Evolutionary conservation across 345 rosid species (phyloP), one percentile per base, ranked within the genome.

Genomic region (Camelina hispida): DNA sequence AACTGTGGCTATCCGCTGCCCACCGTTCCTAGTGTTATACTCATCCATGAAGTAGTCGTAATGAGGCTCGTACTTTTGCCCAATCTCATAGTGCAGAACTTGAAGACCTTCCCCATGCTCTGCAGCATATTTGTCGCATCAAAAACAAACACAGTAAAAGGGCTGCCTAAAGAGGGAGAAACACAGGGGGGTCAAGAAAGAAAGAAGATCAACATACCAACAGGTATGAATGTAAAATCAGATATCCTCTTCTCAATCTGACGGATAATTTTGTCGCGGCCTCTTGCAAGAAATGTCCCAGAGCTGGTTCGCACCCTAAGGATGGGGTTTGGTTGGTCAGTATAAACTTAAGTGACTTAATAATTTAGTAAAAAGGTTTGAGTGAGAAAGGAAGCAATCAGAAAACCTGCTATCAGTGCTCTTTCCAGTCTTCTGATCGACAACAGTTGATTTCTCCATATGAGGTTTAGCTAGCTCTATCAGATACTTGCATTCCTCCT

Each of bases 61-160:
- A 71, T 95, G 99, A 80, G 97, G 98, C 80, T 90, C 97, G 57
- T 90, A 92, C 79, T 93, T 90, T 54, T 92, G 98, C 66, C 99
- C 99, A 53, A 81, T 91, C 82, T 95, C 98, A 66, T 92, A 92
- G 59, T 95, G 99, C 62, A 95, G 96, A 50, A 95, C 69, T 80
- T 95, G 98, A 71, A 92, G 96, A 63, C 99, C 99, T 83, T 93
- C 98, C 48, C 99, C 98, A 28, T 95, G 84, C 62, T 93, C 98
- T 93, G 90, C 69, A 28, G 30, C 5, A 28, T 3, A 77, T 42
- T 73, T 60, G 8, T 43, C 37, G 25, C 60, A 63, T 62, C 65
- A 61, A 22, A 30, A 71, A 25, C 37, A 30, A 58, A 7, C 46
- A 50, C 30, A 28, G 30, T 28, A 28, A 28, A 28, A 28, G 30